A percentile compares a stretch with the other conserved stretches of the same genome.
These are phyloP conservation scores for Pyrenula massariospora DNA, from an alignment of 495 filamentous ascomycete species.

Conservation along the genomic window DNA sequence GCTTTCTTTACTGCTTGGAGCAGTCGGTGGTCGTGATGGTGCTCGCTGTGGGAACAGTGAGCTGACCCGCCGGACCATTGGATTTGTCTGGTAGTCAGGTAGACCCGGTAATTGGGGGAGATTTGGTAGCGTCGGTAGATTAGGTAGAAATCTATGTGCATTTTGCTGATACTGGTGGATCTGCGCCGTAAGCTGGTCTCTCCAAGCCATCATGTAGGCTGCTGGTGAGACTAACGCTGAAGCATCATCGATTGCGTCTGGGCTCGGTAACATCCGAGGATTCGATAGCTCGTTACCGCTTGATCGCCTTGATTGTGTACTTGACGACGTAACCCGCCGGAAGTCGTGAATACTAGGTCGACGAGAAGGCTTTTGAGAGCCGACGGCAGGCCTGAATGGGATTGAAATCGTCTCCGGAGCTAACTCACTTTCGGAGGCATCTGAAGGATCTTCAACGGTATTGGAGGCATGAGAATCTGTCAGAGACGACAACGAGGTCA, in stretches of 20 bases:
- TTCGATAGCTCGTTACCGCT: slow-evolving; percentile 12
- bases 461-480: slow-evolving; percentile 41
- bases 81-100: slow-evolving; percentile 61
- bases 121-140: slow-evolving; percentile 46
- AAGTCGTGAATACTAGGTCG: not conserved
- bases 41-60: slow-evolving; percentile 55
- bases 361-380: not conserved
- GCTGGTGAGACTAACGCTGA: slow-evolving; percentile 36
- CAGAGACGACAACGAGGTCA: slow-evolving; percentile 49
- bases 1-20: slow-evolving; percentile 37
- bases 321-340: slow-evolving; percentile 11
- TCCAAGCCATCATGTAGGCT: slow-evolving; percentile 58
- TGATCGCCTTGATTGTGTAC: slow-evolving; percentile 10
- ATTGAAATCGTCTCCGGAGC: slow-evolving; percentile 20
- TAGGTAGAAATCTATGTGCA: slow-evolving; percentile 56
- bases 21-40: slow-evolving; percentile 21
- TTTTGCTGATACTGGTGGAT: slow-evolving; percentile 71
- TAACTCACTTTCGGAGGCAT: not conserved
- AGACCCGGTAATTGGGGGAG: slow-evolving; percentile 48
- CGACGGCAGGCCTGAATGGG: slow-evolving; percentile 27
- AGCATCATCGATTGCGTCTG: slow-evolving; percentile 8
- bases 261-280: not conserved
- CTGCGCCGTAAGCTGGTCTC: slow-evolving; percentile 64
- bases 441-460: slow-evolving; percentile 23
- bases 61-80: slow-evolving; percentile 62